Base-by-base conservation (phyloP, 345 rosid genomes). In the Eucalyptus guilfoylei region DNA sequence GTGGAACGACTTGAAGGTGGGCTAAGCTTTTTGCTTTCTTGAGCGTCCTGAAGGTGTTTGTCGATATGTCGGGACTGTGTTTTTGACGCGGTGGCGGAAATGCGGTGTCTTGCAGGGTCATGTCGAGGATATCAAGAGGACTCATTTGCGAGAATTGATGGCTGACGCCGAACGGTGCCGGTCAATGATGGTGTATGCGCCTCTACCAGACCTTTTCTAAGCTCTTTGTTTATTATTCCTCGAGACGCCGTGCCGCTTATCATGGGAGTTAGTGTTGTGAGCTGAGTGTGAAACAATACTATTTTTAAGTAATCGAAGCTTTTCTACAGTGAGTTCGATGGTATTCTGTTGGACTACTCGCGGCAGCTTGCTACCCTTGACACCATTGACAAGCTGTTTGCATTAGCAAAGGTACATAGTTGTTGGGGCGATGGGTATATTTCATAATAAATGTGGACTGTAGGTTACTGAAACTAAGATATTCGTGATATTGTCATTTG, bases 1-100 rank as follows among this genome's bases (percentile, higher is more conserved):
- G 7, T 96, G 98, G 99, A 95, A 95, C 92, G 97, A 92, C 91
- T 92, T 97, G 95, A 95, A 96, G 99, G 99, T 96, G 83, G 52
- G 52, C 47, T 76, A 9, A 9, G 47, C 32, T 55, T 3, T 37
- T 37, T 44, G 21, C 88, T 88, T 81, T 85, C 30, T 55, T 8
- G 62, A 49, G 26, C n/a, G 21, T 4, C 5, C 44, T 58, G 58
- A 28, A 86, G 87, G 47, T 49, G 67, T 49, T 34, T 37, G 28
- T 49, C 14, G 67, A 86, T 52, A 48, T 49, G 83, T 21, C 2
- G 45, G 67, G 14, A 52, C 30, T 86, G 55, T 86, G 30, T n/a
- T 85, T n/a, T 85, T 52, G 87, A 32, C 37, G 2, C 26, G 54
- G 54, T 23, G 11, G 49, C n/a, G 40, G 40, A 55, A 15, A 49